Base-by-base conservation (phyloP, 2,329 filamentous ascomycete species). In the Phialophora tarda region DNA sequence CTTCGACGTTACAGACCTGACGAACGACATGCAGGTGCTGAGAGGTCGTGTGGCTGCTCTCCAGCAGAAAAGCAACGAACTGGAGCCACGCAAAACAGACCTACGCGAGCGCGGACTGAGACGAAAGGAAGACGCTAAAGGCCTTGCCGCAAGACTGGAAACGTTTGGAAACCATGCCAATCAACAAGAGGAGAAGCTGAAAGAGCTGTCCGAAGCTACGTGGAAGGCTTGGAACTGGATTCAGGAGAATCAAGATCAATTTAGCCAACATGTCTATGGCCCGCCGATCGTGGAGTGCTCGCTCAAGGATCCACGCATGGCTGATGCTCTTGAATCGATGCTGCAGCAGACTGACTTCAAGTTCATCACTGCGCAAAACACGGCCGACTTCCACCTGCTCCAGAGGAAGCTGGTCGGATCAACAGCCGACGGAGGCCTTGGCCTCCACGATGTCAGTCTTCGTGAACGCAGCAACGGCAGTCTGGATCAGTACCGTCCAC, bases 271-370 rank as follows among this genome's bases (percentile, higher is more conserved):
- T 65, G 88, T 97, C 4, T 92, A 90, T 74, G 92, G 91, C 0
- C 93, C 93, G 5, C 88, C 93, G 0, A 86, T 95, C 74, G 81
- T 97, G 34, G 89, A 86, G 65, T 97, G 93, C 77, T 91, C 90
- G 0, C 81, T 97, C 61, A 93, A 89, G 71, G 87, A 96, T 71
- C 83, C 87, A 41, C 84, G 81, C 62, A 92, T 91, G 75, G 85
- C 85, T 11, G 79, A 85, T 71, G 82, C 82, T 12, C 76, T 91
- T 8, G 89, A 92, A 75, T 81, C 83, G 3, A 74, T 86, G 11
- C 75, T 91, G 11, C 78, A 82, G 34, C 75, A 73, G 50, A 82
- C 77, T 38, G 87, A 90, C 64, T 81, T 86, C 48, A 74, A 84
- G 23, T 79, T 85, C 1, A 86, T 99, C 74, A 96, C 92, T 1